phyloP scores from a whole-genome alignment of 1,284 basidiomycete genomes.

The Flammula alnicola region DNA sequence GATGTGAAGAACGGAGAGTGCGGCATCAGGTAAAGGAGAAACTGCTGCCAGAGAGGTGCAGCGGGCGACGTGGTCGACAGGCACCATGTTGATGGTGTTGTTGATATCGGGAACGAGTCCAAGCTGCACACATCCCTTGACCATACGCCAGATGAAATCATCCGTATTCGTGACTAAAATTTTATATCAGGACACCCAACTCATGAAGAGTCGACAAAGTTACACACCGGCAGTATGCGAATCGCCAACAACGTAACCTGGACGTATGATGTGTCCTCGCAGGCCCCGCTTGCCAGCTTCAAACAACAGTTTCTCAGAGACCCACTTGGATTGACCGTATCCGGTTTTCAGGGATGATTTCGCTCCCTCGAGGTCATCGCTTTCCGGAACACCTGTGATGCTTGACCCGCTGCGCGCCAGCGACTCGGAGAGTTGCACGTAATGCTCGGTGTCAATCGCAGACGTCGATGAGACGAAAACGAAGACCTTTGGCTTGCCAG shows the following conservation, averaged over 20 bases:
- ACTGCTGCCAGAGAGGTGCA: slow-evolving; percentile 78
- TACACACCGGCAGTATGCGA: slow-evolving; percentile 80
- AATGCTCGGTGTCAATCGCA: slow-evolving; percentile 90
- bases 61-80: slow-evolving; percentile 95
- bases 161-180: slow-evolving; percentile 93
- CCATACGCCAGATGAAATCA: slow-evolving; percentile 98
- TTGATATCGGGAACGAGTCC: slow-evolving; percentile 97
- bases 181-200: slow-evolving; percentile 13
- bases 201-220: not conserved
- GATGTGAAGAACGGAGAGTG: slow-evolving; percentile 84
- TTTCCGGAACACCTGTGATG: slow-evolving; percentile 79
- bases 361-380: slow-evolving; percentile 91
- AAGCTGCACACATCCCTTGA: slow-evolving; percentile 97
- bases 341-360: slow-evolving; percentile 81
- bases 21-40: slow-evolving; percentile 51
- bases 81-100: slow-evolving; percentile 98
- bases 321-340: slow-evolving; percentile 99
- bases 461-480: slow-evolving; percentile 96
- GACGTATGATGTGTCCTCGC: slow-evolving; percentile 88
- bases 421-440: slow-evolving; percentile 86
- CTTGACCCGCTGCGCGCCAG: slow-evolving; percentile 50
- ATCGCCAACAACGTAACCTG: slow-evolving; percentile 97
- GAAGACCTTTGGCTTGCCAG: slow-evolving; percentile 78
- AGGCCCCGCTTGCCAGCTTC: slow-evolving; percentile 90
- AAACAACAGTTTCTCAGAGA: slow-evolving; percentile 92